These are phyloP conservation scores for Candida alai DNA, from an alignment of 805 yeast genomes.

Conservation along the genomic window DNA sequence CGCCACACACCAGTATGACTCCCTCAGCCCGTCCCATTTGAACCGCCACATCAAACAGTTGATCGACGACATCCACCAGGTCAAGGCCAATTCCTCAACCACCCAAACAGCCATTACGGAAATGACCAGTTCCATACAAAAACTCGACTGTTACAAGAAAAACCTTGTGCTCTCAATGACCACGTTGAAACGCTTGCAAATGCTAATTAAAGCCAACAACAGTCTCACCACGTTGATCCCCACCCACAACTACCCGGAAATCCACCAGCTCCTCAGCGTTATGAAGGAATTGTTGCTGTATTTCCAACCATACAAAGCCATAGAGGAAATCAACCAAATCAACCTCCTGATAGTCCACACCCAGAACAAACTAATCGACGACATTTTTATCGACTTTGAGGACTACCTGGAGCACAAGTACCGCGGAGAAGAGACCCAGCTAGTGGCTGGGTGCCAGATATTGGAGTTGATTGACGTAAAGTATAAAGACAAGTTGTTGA, in stretches of 20 bases:
- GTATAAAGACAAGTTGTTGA: constrained; percentile 54
- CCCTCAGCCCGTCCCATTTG: constrained; percentile 17
- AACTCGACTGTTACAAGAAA: constrained; percentile 75
- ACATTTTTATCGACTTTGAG: constrained; percentile 72
- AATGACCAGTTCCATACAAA: constrained; percentile 76
- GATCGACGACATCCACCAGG: constrained; percentile 42
- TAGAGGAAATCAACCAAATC: constrained; percentile 70
- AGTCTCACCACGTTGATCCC: constrained; percentile 48
- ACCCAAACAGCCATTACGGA: constrained; percentile 61
- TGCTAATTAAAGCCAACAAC: constrained; percentile 73
- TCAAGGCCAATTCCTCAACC: constrained; percentile 44
- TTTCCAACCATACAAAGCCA: constrained; percentile 77
- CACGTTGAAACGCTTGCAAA: constrained; percentile 78
- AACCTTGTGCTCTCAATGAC: constrained; percentile 85
- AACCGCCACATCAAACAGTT: constrained; percentile 36
- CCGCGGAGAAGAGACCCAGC: constrained; percentile 22
- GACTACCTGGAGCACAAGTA: constrained; percentile 30
- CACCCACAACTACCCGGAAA: constrained; percentile 49
- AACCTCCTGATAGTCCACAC: constrained; percentile 56
- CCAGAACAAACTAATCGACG: constrained; percentile 60
- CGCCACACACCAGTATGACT: constrained; percentile 33
- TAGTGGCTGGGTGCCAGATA: constrained; percentile 66
- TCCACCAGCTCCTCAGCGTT: constrained; percentile 60
- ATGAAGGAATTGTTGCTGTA: constrained; percentile 68
- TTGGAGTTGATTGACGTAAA: constrained; percentile 61